A percentile compares a stretch with the other conserved stretches of the same genome.
Evolutionary conservation across 139 green algal species (phyloP).

Genomic region (Spirogloea muscicola): DNA sequence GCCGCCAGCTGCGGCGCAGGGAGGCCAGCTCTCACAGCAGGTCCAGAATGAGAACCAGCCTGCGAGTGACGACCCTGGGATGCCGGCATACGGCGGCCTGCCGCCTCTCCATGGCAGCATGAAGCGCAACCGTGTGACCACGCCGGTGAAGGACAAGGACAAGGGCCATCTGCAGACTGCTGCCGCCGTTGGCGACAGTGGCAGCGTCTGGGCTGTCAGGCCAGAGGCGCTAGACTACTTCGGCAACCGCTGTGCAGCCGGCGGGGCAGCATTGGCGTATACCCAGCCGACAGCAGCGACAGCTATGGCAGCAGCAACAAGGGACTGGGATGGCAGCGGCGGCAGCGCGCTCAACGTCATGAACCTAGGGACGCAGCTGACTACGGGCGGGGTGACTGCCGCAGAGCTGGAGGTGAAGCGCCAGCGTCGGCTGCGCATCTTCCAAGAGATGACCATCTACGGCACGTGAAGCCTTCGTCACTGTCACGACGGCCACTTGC

Average conservation of each 20-base stretch:
- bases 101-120: background rate
- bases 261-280: no score
- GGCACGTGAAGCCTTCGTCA: no score
- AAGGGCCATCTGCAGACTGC: no score
- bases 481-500: no score
- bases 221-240: no score
- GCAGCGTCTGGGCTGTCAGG: background rate
- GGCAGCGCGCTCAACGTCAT: background rate
- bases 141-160: constrained; percentile 28
- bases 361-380: background rate
- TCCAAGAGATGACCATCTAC: constrained; percentile 45
- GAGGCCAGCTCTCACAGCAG: background rate
- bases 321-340: background rate
- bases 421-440: constrained; percentile 29
- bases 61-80: background rate
- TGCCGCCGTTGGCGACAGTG: no score
- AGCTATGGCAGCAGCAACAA: constrained; percentile 1
- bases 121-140: constrained; percentile 28
- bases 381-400: background rate
- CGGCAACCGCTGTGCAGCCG: no score
- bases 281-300: no score
- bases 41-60: constrained; percentile 12
- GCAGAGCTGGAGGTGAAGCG: constrained; percentile 36
- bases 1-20: no score
- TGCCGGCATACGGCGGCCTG: background rate